Base-by-base conservation (phyloP, 148 eudicot genomes). In the Rhododendron griersonianum region DNA sequence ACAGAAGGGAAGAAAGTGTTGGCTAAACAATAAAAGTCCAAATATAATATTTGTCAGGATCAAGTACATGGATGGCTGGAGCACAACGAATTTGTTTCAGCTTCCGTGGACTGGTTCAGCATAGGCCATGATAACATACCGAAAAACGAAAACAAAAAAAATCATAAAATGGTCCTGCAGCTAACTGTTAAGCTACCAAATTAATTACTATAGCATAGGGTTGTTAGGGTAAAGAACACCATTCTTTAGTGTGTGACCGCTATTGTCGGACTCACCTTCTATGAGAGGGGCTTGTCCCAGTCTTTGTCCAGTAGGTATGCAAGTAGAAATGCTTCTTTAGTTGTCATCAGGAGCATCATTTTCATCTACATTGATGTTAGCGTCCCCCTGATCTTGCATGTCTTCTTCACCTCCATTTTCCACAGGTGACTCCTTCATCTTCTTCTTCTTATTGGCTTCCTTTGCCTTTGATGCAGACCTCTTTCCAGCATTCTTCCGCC, bases 401-500 rank as follows among this genome's bases (percentile, higher is more conserved):
- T 83, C 89, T 28, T 83, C 89, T 28, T 87, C 90, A 86, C 45
- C 88, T 61, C 87, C 91, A 86, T 90, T 86, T 88, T 88, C 93
- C 51, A 30, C 87, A 55, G 85, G 67, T 1, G 83, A 51, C 88
- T 91, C 91, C 57, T 83, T 83, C 88, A 90, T 89, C 82, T 83
- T 69, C 75, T 69, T 85, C 91, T 93, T 93, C 88, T 90, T 91
- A 84, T 82, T 89, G 25, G 82, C 80, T 85, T 92, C 94, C 85
- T 93, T 93, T 30, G 90, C 85, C 87, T 88, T 93, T 78, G 90
- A 85, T 50, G 92, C 93, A 79, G 92, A 90, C 83, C 89, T 92
- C 90, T 91, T 93, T 82, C 88, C 90, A 19, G 93, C 94, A 84
- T 90, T 89, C 90, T 89, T 93, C 81, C 87, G 89, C 89, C 90